phyloP scores from a whole-genome alignment of 73 alveolate genomes.

The Uronychia setigera region DNA sequence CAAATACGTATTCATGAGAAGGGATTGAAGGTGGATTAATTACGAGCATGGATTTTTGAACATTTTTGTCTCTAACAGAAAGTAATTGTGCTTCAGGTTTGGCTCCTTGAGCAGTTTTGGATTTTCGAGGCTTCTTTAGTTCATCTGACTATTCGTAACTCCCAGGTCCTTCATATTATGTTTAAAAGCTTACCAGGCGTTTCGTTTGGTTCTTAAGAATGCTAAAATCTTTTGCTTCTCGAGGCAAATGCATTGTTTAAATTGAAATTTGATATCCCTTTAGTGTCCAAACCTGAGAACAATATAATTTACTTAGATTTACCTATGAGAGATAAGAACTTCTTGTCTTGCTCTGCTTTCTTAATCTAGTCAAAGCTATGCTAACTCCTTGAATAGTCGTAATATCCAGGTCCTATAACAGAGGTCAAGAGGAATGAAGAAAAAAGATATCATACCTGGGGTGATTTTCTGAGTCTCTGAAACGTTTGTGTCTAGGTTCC shows the following conservation, averaged over 20 bases:
- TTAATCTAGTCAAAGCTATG: not conserved
- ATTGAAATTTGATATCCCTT: not conserved
- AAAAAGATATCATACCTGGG: not conserved
- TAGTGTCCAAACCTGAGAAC: not conserved
- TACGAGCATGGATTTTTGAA: not conserved
- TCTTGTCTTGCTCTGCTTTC: not conserved
- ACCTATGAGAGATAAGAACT: not conserved
- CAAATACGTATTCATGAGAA: slow-evolving; percentile 60
- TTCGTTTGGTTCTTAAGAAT: not conserved
- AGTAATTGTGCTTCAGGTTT: too few relatives aligned
- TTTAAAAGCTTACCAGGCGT: not conserved
- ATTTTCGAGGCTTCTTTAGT: not conserved
- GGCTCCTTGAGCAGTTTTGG: not conserved
- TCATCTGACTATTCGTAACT: not conserved
- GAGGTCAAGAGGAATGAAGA: not conserved
- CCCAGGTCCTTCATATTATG: not conserved
- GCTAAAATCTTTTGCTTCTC: not conserved
- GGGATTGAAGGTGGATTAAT: slow-evolving; percentile 60
- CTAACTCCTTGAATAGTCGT: not conserved
- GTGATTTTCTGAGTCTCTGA: not conserved
- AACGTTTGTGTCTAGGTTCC: not conserved
- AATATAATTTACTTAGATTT: too few relatives aligned
- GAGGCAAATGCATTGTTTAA: not conserved
- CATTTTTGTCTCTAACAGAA: too few relatives aligned
- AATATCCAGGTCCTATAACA: not conserved